Base-by-base conservation (phyloP, 1,284 basidiomycete genomes). In the Anthracocystis walkeri region DNA sequence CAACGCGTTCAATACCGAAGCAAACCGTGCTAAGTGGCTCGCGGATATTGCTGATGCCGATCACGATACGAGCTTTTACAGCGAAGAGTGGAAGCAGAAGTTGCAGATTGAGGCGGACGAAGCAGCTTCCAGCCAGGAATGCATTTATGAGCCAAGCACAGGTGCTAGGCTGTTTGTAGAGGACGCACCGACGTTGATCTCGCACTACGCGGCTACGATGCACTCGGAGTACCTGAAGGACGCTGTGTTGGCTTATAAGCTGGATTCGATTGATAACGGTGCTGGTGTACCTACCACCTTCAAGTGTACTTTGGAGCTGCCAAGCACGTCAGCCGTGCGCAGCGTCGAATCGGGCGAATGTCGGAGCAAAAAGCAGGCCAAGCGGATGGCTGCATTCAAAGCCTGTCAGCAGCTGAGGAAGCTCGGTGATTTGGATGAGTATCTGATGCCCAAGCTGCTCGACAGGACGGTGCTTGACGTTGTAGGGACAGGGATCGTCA, bases 391-490 rank as follows among this genome's bases (percentile, higher is more conserved):
- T 2, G 77, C 77, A 18, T 77, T 81, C 51, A 38, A 46, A 21
- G 77, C 75, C 3, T 73, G 74, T 44, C 45, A 62, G 44, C 54
- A 63, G 48, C 57, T 81, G 16, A 53, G 70, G 16, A 35, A 62
- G 42, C 25, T 77, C 7, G 67, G 60, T 10, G 75, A 73, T 40
- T 58, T 81, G 33, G 79, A 81, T n/a, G 65, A 75, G 12, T 65
- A 64, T 52, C 48, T 78, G 12, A 66, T 76, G 60, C 77, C 71
- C 3, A 62, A 61, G 42, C 40, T 68, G 12, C 5, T 68, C 45
- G 60, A 29, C 8, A 10, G 31, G n/a, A 7, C 49, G 2, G 42
- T 33, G 16, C 23, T 29, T 2, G 52, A 25, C 4, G 29, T 21
- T 8, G 53, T 20, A 10, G 44, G 21, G 4, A 45, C 3, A 4